Conservation (phyloP, 257 asterid species). For the Apocynum venetum region DNA sequence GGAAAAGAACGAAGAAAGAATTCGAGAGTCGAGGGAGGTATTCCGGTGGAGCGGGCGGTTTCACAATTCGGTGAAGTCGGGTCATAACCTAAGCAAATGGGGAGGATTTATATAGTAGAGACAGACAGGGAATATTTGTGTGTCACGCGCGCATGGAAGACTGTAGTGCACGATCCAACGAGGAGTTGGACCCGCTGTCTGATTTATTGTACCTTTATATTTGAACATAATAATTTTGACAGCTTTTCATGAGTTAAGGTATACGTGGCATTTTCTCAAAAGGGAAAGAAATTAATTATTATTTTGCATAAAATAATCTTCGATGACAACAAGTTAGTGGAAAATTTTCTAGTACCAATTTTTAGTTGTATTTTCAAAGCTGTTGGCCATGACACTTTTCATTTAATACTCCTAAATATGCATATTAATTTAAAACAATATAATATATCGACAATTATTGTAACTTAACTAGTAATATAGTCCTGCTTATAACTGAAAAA, state of each 20-base stretch:
- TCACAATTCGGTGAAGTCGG: neutral
- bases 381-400: too few species aligned
- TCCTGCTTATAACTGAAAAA: too few species aligned
- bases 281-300: too few species aligned
- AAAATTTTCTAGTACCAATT: too few species aligned
- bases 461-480: too few species aligned
- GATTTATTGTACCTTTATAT: neutral
- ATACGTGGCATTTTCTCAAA: neutral
- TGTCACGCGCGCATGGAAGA: neutral
- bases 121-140: neutral
- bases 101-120: neutral
- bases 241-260: neutral
- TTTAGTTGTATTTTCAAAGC: too few species aligned
- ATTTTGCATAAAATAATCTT: too few species aligned
- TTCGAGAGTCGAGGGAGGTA: neutral
- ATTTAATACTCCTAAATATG: too few species aligned
- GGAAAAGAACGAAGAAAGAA: slow-evolving; percentile 8
- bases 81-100: neutral
- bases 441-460: too few species aligned
- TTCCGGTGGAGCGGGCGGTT: neutral
- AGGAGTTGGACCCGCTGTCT: neutral
- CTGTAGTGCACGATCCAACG: neutral
- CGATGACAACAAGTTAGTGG: too few species aligned
- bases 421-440: too few species aligned
- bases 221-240: neutral